Evolutionary conservation across 257 asterid species (phyloP), one percentile per base, ranked within the genome.

Genomic region (Solanum appendiculatum): DNA sequence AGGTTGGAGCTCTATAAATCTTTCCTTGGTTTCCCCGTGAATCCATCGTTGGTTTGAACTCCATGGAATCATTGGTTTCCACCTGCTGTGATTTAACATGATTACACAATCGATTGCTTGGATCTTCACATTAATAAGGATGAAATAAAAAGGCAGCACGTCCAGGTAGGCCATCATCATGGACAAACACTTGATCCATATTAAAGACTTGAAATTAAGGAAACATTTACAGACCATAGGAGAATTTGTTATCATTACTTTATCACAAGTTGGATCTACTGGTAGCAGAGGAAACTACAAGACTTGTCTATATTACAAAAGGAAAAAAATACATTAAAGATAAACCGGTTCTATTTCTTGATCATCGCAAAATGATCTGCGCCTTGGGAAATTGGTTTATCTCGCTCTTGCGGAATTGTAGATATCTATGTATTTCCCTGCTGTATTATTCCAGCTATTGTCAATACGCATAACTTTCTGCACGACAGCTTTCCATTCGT

Each of bases 381-480:
- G 64, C 84, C 40, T 78, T 5, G 63, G 36, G 27, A 80, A 16
- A 80, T 80, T 27, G 44, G 80, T 82, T 36, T 39, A 51, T 83
- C 86, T 87, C 34, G 88, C 92, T 87, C 95, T 90, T 3, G 91
- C 78, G 1, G 93, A 90, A 89, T 93, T 91, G 88, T 96, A 96
- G 85, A 94, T 85, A 70, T 92, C 93, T 63, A 93, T 93, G 90
- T 95, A 96, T 89, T 96, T 92, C 75, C 94, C 95, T n/a, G 98
- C 98, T 16, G 96, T 93, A 11, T 91, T 94, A 46, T 94, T 93
- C 98, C 99, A 96, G 92, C 98, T 93, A 89, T 93, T 89, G 87
- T 96, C 96, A 54, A 91, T 68, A 89, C 69, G 84, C 98, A 96
- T 88, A 21, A 90, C 92, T 92, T 94, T 95, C 92, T 88, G 91